A percentile compares a stretch with the other conserved stretches of the same genome.
Conservation (phyloP, 371 early-diverging fungal genomes). For the Funneliformis caledonium region DNA sequence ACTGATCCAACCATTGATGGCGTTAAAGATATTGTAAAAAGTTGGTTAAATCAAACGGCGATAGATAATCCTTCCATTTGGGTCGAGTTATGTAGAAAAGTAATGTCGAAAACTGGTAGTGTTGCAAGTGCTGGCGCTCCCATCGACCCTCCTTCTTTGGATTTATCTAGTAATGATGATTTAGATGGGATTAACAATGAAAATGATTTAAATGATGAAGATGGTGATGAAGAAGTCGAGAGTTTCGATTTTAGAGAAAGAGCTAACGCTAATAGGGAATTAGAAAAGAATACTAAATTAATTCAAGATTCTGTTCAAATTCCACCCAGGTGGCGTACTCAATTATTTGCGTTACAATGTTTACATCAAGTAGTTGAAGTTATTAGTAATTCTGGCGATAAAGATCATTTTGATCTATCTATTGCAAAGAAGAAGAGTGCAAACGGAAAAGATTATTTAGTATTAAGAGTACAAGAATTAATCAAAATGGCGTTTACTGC, state of each 20-base stretch:
- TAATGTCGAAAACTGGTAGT: slow-evolving; percentile 57
- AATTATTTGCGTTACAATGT: slow-evolving; percentile 81
- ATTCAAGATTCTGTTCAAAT: slow-evolving; percentile 49
- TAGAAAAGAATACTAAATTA: slow-evolving; percentile 39
- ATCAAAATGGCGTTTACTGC: slow-evolving; percentile 87
- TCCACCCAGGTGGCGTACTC: slow-evolving; percentile 90
- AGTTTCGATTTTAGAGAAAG: neutral
- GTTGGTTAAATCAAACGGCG: slow-evolving; percentile 74
- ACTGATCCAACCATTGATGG: slow-evolving; percentile 78
- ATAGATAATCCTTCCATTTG: slow-evolving; percentile 78
- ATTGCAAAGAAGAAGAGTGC: slow-evolving; percentile 62
- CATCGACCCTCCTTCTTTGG: slow-evolving; percentile 30
- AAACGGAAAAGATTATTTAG: slow-evolving; percentile 74
- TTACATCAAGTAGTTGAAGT: slow-evolving; percentile 70
- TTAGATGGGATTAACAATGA: neutral
- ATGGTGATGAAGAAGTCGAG: slow-evolving; percentile 29
- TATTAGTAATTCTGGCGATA: slow-evolving; percentile 59
- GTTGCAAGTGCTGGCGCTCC: slow-evolving; percentile 42
- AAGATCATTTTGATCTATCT: slow-evolving; percentile 74
- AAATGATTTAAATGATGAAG: slow-evolving; percentile 39
- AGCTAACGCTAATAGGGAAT: neutral
- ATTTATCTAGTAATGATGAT: slow-evolving; percentile 9
- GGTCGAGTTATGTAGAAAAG: slow-evolving; percentile 82
- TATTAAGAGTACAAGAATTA: slow-evolving; percentile 78
- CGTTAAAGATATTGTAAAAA: slow-evolving; percentile 79